Evolutionary conservation across 192 early-diverging fungal genomes (phyloP), one percentile per base, ranked within the genome.

Genomic region (Phlyctochytrium bullatum): DNA sequence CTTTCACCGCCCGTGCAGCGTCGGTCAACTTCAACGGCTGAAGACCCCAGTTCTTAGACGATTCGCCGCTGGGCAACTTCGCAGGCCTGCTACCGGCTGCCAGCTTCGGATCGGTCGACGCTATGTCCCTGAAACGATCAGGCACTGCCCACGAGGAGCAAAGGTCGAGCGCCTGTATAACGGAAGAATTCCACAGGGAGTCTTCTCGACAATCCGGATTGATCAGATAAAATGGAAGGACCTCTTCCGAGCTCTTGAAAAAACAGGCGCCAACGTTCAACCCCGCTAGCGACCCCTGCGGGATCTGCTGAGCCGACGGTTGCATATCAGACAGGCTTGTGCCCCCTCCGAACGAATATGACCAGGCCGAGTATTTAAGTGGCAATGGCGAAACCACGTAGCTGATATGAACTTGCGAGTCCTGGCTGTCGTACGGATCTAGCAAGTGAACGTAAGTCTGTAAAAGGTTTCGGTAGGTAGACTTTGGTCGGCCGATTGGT

Each of bases 201-300:
- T 68, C 66, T 33, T 61, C 34, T 32, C 54, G 6, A 60, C 66
- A 68, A 23, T 68, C 66, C 23, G 66, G 66, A 35, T 68, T 59
- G 27, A 40, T 47, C n/a, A 68, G 36, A 1, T 53, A 30, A 36
- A 68, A 68, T 1, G 66, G 66, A n/a, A 68, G 35, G 1, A 68
- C 36, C 29, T 68, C 34, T 27, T 34, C 58, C 20, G 56, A 53
- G 12, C 17, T 65, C 2, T 27, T 32, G 50, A 54, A 54, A 1
- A 54, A 2, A 28, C 63, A 65, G 10, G 40, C 63, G 29, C 12
- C 23, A 34, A 35, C 29, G 23, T 35, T 27, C 24, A 59, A 27
- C 20, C 2, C 31, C 57, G 31, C 57, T 16, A 2, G 2, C 17
- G 14, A n/a, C 16, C 23, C 14, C 25, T 25, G 12, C 12, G 29